Percentiles rank a stretch among this genome's conserved stretches.
These are phyloP conservation scores for Lachnellula occidentalis DNA, from an alignment of 2,329 filamentous ascomycete species.

Conservation along the genomic window DNA sequence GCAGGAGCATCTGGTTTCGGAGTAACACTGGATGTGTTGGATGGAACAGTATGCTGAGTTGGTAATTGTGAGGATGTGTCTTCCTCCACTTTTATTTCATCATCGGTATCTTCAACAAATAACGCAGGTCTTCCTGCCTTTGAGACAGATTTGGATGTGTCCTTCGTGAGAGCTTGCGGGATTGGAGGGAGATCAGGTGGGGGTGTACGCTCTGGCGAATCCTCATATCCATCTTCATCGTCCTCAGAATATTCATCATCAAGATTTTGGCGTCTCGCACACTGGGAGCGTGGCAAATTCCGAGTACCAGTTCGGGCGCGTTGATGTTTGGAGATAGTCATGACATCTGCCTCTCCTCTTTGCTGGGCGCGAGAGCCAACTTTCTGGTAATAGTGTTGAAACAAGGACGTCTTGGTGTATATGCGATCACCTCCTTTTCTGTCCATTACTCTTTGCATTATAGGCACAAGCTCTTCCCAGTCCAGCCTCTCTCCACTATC, in stretches of 20 bases:
- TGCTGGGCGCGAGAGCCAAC: background rate
- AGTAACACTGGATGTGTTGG: too few relatives aligned
- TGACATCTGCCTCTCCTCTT: background rate
- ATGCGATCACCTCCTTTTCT: background rate
- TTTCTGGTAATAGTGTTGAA: slow-evolving; percentile 15
- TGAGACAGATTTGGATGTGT: background rate
- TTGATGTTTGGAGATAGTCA: background rate
- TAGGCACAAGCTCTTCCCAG: slow-evolving; percentile 1
- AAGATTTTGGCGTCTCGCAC: background rate
- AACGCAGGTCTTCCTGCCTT: background rate
- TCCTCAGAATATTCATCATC: background rate
- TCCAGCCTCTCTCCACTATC: background rate
- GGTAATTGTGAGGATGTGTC: too few relatives aligned
- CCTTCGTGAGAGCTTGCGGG: background rate
- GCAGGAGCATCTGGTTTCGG: background rate
- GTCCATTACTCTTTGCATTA: slow-evolving; percentile 10
- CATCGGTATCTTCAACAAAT: background rate
- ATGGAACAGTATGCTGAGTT: too few relatives aligned
- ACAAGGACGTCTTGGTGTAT: slow-evolving; percentile 4
- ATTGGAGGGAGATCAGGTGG: background rate
- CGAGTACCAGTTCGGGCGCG: too few relatives aligned
- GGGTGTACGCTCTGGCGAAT: background rate
- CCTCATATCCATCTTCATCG: background rate
- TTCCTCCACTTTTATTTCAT: background rate
- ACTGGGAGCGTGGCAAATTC: background rate